Percentiles rank a stretch among this genome's conserved stretches.
Evolutionary conservation across 2,329 filamentous ascomycete species (phyloP).

Genomic region (Fonsecaea multimorphosa): DNA sequence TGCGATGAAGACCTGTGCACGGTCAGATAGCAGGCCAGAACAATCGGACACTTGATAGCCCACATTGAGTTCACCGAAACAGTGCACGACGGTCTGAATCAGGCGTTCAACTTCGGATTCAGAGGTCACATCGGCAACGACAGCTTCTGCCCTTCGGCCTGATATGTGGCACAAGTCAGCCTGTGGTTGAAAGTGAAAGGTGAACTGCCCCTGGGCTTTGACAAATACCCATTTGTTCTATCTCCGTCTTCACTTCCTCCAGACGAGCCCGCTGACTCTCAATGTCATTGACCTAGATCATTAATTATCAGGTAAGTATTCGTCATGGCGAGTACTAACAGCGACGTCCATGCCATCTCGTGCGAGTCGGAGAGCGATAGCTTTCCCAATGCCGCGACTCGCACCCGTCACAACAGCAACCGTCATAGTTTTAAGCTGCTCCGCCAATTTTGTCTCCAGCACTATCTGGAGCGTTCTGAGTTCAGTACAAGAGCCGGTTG

Average conservation of each 20-base stretch:
- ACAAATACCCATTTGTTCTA: background rate
- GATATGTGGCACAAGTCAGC: background rate
- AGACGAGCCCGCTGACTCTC: background rate
- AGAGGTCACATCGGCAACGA: background rate
- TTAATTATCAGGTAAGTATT: background rate
- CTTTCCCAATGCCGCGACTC: background rate
- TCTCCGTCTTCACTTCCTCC: background rate
- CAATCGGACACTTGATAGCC: no score
- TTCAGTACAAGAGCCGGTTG: no score
- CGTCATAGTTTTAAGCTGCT: background rate
- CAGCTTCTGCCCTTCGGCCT: background rate
- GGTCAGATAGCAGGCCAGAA: no score
- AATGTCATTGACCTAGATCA: constrained; percentile 1
- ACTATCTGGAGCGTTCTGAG: no score
- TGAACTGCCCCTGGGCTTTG: background rate
- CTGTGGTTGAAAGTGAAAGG: background rate
- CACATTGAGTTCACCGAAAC: background rate
- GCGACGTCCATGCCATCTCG: background rate
- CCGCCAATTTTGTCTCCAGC: no score
- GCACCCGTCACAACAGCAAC: background rate
- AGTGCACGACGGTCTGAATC: background rate
- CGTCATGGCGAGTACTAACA: background rate
- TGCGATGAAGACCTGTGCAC: background rate
- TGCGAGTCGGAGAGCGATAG: background rate
- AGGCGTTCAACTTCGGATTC: background rate